These are phyloP conservation scores for Backusella australiensis DNA, from an alignment of 192 early-diverging fungal species.

Conservation along the genomic window DNA sequence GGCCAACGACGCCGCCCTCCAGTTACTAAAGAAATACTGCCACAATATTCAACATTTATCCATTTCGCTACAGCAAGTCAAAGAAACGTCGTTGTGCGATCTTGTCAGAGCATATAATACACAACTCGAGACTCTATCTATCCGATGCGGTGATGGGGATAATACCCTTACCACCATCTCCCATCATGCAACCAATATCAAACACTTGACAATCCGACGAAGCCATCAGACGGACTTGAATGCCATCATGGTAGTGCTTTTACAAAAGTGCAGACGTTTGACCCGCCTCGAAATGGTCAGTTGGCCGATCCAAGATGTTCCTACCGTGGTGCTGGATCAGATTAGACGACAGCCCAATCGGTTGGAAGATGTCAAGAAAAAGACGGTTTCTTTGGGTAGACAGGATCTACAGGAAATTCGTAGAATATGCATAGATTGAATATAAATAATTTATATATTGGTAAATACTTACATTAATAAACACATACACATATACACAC, in stretches of 20 bases:
- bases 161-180: constrained; percentile 3
- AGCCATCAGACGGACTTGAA: not conserved
- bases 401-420: constrained; percentile 11
- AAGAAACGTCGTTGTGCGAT: not conserved
- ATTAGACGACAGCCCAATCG: not conserved
- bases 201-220: constrained; percentile 1
- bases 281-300: constrained; percentile 13
- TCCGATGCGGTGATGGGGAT: constrained; percentile 7
- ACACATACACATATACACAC: not conserved
- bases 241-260: not conserved
- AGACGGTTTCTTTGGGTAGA: constrained; percentile 3
- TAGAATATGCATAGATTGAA: constrained; percentile 12
- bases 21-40: not conserved
- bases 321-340: constrained; percentile 3
- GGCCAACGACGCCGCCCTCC: constrained; percentile 3
- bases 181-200: not conserved
- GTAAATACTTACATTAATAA: constrained; percentile 3
- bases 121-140: not conserved
- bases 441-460: constrained; percentile 3
- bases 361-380: not conserved
- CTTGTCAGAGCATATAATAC: not conserved
- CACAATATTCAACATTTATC: not conserved
- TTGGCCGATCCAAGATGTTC: constrained; percentile 15
- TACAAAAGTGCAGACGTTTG: constrained; percentile 4
- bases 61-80: constrained; percentile 13